A percentile compares a stretch with the other conserved stretches of the same genome.
phyloP scores from a whole-genome alignment of 176 grass and related monocot species.

The Triticum timopheevii region DNA sequence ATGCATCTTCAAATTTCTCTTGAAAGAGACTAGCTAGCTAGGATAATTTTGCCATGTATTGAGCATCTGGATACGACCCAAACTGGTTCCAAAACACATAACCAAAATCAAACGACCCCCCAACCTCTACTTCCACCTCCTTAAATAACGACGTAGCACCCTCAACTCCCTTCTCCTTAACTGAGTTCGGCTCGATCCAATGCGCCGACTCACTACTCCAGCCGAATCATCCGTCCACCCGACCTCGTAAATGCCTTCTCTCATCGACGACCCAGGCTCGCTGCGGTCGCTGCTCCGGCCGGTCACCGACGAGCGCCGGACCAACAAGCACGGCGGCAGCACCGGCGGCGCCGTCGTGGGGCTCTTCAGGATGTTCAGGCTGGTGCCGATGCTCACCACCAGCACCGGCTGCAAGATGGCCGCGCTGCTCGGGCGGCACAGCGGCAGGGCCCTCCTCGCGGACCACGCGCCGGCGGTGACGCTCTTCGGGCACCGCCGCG shows the following conservation, averaged over 20 bases:
- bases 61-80: neutral
- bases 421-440: slow-evolving; percentile 58
- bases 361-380: slow-evolving; percentile 92
- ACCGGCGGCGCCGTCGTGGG: slow-evolving; percentile 21
- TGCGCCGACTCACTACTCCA: slow-evolving; percentile 3
- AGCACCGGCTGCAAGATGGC: slow-evolving; percentile 85
- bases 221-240: neutral
- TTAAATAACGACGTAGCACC: slow-evolving; percentile 42
- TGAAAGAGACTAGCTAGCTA: neutral
- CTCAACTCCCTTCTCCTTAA: slow-evolving; percentile 16
- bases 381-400: slow-evolving; percentile 73
- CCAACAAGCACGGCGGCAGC: slow-evolving; percentile 39
- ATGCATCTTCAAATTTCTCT: no score
- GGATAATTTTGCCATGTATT: neutral
- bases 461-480: slow-evolving; percentile 84
- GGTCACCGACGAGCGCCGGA: slow-evolving; percentile 40
- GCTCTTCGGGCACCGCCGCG: slow-evolving; percentile 79
- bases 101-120: slow-evolving; percentile 23
- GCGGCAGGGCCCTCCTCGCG: slow-evolving; percentile 41
- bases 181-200: slow-evolving; percentile 34
- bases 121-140: neutral
- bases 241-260: slow-evolving; percentile 43
- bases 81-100: neutral
- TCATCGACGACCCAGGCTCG: slow-evolving; percentile 42
- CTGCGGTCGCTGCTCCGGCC: slow-evolving; percentile 65